phyloP scores from a whole-genome alignment of 345 rosid genomes.

The Camelina sativa region DNA sequence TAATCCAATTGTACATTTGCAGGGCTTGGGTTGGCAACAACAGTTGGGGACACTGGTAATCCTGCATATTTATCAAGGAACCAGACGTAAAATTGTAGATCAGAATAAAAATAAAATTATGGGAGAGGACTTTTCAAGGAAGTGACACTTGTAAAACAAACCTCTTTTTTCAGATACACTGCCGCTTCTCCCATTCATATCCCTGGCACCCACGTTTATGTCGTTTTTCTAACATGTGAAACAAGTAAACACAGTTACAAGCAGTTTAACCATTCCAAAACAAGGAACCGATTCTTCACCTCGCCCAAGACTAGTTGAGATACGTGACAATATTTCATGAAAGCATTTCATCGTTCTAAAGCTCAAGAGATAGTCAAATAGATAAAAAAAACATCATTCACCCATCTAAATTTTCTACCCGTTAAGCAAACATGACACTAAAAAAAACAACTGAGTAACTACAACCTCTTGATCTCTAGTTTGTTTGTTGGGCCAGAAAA shows the following conservation, averaged over 20 bases:
- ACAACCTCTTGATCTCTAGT: conserved; percentile 9
- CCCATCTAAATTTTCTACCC: conserved; percentile 6
- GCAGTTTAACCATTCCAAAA: not conserved
- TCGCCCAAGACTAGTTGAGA: conserved; percentile 1
- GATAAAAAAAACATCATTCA: not conserved
- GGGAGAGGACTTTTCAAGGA: conserved; percentile 8
- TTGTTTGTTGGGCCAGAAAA: conserved; percentile 1
- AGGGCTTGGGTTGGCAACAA: conserved; percentile 40
- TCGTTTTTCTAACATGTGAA: conserved; percentile 42
- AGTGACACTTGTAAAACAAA: conserved; percentile 22
- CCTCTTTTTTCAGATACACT: conserved; percentile 34
- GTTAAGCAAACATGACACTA: conserved; percentile 20
- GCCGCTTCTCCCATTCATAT: conserved; percentile 29
- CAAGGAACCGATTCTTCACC: conserved; percentile 8
- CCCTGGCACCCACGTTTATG: conserved; percentile 26
- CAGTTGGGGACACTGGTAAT: conserved; percentile 37
- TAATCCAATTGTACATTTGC: conserved; percentile 38
- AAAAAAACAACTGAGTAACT: conserved; percentile 1
- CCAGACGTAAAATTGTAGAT: conserved; percentile 6
- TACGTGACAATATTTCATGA: conserved; percentile 14
- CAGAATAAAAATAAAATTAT: conserved; percentile 1
- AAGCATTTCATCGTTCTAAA: conserved; percentile 10
- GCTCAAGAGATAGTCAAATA: conserved; percentile 3
- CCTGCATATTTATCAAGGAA: conserved; percentile 36
- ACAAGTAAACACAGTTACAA: conserved; percentile 15